A percentile compares a stretch with the other conserved stretches of the same genome.
Conservation (phyloP, 2,329 filamentous ascomycete genomes). For the Simplicillium sp. region DNA sequence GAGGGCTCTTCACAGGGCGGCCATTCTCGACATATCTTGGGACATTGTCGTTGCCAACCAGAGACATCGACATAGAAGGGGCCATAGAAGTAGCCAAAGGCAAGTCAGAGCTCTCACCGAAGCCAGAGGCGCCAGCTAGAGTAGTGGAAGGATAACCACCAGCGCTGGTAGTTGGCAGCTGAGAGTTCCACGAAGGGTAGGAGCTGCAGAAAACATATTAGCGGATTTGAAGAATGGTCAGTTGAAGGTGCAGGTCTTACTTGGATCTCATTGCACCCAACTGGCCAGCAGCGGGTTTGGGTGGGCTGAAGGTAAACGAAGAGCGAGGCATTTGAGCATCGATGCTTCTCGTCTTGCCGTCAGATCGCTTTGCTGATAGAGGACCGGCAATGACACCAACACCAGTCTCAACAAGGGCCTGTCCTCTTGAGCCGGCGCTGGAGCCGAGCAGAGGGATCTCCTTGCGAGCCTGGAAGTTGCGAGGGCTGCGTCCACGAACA, state of each 20-base stretch:
- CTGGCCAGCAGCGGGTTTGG: constrained; percentile 44
- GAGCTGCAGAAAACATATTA: constrained; percentile 33
- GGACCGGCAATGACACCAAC: constrained; percentile 51
- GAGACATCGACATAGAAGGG: constrained; percentile 39
- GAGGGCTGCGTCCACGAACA: constrained; percentile 82
- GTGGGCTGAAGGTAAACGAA: constrained; percentile 48
- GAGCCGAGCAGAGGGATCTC: constrained; percentile 78
- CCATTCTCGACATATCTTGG: constrained; percentile 50
- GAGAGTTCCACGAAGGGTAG: constrained; percentile 47
- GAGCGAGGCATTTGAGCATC: constrained; percentile 47
- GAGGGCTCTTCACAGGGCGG: constrained; percentile 46
- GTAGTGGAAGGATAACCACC: constrained; percentile 39
- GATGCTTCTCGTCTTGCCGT: constrained; percentile 38
- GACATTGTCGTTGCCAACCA: constrained; percentile 33
- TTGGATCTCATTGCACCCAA: constrained; percentile 47
- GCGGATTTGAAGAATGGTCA: constrained; percentile 1
- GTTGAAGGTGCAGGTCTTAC: constrained; percentile 30
- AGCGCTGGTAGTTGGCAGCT: constrained; percentile 36
- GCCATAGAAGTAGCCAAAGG: constrained; percentile 42
- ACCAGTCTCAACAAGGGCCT: constrained; percentile 58
- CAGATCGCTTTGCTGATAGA: constrained; percentile 43
- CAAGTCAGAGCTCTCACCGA: constrained; percentile 44
- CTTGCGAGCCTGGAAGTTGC: constrained; percentile 91
- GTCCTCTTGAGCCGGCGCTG: constrained; percentile 68
- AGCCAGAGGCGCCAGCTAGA: constrained; percentile 37